A percentile compares a stretch with the other conserved stretches of the same genome.
Conservation (phyloP, 768 basidiomycete genomes). For the Suillus decipiens region DNA sequence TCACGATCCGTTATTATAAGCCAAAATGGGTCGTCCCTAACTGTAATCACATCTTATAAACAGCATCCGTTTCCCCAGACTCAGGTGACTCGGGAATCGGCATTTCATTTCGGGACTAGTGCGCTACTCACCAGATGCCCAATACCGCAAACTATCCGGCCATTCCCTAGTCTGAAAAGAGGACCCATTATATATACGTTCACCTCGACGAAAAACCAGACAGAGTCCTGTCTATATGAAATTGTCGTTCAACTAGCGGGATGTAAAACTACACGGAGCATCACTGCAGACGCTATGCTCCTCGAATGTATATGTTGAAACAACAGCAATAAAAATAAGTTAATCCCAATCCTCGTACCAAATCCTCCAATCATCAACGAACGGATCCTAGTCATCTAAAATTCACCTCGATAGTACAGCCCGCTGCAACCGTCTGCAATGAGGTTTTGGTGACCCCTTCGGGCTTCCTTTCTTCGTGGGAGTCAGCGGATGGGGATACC, state of each 20-base stretch:
- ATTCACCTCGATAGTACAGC: conserved; percentile 10
- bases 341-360: conserved; percentile 5
- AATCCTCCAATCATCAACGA: not conserved
- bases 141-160: no score
- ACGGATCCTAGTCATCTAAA: not conserved
- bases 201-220: no score
- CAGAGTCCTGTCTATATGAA: no score
- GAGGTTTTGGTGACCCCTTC: conserved; percentile 19
- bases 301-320: conserved; percentile 17
- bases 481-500: conserved; percentile 19
- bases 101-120: conserved; percentile 7
- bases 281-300: not conserved
- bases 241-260: not conserved
- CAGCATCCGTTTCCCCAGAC: not conserved
- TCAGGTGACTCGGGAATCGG: not conserved
- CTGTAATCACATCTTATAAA: not conserved
- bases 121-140: no score
- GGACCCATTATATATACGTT: no score
- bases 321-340: conserved; percentile 37
- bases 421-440: conserved; percentile 8
- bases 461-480: conserved; percentile 15
- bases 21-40: not conserved
- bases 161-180: no score
- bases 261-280: conserved; percentile 9
- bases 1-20: not conserved